Evolutionary conservation across 179 eudicot genomes (phyloP).

Genomic region (Patellifolia procumbens): DNA sequence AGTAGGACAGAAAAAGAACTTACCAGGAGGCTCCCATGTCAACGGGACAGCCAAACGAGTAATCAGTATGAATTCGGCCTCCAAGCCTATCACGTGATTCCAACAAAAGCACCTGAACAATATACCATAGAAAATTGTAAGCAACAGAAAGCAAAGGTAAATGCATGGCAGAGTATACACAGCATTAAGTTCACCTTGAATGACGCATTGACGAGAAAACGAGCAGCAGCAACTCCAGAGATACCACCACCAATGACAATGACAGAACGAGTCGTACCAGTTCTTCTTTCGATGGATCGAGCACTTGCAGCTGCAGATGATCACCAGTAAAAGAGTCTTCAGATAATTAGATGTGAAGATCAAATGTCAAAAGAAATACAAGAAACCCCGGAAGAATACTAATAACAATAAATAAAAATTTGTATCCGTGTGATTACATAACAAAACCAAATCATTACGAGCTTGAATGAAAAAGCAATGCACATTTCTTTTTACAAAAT

Average conservation of each 20-base stretch:
- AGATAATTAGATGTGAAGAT: background rate
- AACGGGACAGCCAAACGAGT: conserved; percentile 94
- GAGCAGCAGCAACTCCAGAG: conserved; percentile 95
- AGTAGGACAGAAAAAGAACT: conserved; percentile 24
- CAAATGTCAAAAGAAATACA: background rate
- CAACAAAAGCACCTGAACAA: conserved; percentile 72
- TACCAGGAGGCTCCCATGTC: conserved; percentile 99
- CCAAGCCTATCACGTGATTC: conserved; percentile 97
- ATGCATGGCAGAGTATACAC: background rate
- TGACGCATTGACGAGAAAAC: conserved; percentile 66
- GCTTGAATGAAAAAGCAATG: background rate
- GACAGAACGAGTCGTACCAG: conserved; percentile 58
- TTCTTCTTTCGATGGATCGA: conserved; percentile 44
- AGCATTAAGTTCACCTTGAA: conserved; percentile 49
- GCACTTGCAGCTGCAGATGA: conserved; percentile 48
- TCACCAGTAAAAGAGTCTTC: background rate
- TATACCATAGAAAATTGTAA: conserved; percentile 19
- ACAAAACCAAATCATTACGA: background rate
- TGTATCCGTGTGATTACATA: background rate
- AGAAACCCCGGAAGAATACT: background rate
- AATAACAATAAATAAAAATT: too few species aligned
- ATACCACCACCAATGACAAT: conserved; percentile 98
- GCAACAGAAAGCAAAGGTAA: background rate
- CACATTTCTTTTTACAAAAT: background rate
- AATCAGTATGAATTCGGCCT: conserved; percentile 94